These are phyloP conservation scores for Canna indica DNA, from an alignment of 176 grass and related monocot species.

Conservation along the genomic window DNA sequence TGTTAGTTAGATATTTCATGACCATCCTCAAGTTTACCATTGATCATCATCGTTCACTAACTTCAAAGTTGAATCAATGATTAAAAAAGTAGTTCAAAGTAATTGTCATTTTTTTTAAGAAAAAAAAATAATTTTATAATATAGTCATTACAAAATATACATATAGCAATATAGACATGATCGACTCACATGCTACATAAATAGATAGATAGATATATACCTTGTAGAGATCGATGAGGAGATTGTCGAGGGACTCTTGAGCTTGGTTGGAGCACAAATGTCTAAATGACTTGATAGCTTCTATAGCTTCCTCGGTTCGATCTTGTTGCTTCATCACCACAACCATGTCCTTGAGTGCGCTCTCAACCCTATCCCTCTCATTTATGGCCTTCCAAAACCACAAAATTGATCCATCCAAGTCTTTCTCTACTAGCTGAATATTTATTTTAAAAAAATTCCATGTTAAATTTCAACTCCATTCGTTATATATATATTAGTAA, in stretches of 20 bases:
- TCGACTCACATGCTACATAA: not conserved
- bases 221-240: conserved; percentile 11
- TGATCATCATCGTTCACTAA: too few relatives aligned
- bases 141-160: too few relatives aligned
- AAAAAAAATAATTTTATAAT: not conserved
- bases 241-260: conserved; percentile 1
- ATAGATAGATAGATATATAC: not conserved
- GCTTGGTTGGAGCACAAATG: not conserved
- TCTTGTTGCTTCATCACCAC: conserved; percentile 10
- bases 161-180: not conserved
- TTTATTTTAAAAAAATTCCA: too few relatives aligned
- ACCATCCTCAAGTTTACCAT: too few relatives aligned
- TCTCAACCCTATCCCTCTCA: not conserved
- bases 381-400: conserved; percentile 14
- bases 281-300: conserved; percentile 4
- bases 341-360: conserved; percentile 5
- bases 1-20: too few relatives aligned
- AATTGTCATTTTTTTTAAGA: too few relatives aligned
- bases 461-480: too few relatives aligned
- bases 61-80: too few relatives aligned
- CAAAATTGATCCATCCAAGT: not conserved
- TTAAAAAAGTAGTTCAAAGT: too few relatives aligned
- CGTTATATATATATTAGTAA: too few relatives aligned
- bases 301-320: not conserved
- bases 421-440: conserved; percentile 8